These are phyloP conservation scores for Penicillium fimorum DNA, from an alignment of 495 filamentous ascomycete species.

Conservation along the genomic window DNA sequence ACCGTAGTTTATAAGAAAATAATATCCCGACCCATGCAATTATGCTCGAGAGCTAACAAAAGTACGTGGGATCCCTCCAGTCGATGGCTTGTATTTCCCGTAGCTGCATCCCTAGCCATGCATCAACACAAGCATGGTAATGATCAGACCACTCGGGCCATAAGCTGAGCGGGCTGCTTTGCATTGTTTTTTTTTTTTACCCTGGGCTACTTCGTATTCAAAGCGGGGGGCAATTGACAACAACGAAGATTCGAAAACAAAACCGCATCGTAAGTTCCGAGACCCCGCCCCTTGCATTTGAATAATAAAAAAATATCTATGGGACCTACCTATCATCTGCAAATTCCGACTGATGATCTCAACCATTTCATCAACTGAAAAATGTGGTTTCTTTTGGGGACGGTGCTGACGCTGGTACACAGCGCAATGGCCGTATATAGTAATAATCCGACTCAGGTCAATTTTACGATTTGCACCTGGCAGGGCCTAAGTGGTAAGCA, in stretches of 20 bases:
- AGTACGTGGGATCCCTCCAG: background rate
- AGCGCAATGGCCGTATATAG: slow-evolving; percentile 13
- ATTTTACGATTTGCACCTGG: slow-evolving; percentile 61
- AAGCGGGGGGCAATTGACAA: background rate
- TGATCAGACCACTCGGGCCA: background rate
- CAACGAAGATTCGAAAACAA: background rate
- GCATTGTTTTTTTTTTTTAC: background rate
- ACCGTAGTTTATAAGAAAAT: background rate
- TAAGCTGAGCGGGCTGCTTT: background rate
- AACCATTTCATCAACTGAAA: background rate
- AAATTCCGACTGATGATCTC: background rate
- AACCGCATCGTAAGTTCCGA: background rate
- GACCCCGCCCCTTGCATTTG: background rate
- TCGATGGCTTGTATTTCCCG: background rate
- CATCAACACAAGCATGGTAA: background rate
- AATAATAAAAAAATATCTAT: background rate
- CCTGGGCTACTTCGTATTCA: background rate
- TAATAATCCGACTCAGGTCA: slow-evolving; percentile 35
- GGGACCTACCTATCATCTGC: background rate
- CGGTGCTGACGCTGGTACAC: slow-evolving; percentile 14
- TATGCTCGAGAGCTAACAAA: background rate
- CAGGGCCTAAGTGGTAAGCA: slow-evolving; percentile 46
- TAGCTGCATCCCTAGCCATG: background rate
- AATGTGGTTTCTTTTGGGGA: slow-evolving; percentile 2
- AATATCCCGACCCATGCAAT: background rate